Base-by-base conservation (phyloP, 306 rosid genomes). In the Herpetospermum pedunculosum region DNA sequence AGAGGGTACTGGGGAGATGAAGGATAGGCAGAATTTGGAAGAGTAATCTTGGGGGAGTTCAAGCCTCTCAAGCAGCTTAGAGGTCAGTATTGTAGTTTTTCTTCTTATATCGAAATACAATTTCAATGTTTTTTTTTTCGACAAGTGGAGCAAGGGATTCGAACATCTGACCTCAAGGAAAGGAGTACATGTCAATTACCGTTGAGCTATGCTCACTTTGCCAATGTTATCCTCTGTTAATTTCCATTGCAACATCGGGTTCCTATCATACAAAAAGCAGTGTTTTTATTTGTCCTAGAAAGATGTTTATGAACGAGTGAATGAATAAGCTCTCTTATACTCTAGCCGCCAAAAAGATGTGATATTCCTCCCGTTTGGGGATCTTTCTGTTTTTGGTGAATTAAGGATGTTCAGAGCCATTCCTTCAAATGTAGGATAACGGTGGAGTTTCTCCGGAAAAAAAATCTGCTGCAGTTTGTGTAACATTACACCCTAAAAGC, bases 351-450 rank as follows among this genome's bases (percentile, higher is more conserved):
- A 30, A 30, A n/a, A n/a, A 37, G 14, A 65, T 2, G 11, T 5
- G 30, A 40, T n/a, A n/a, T 38, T 65, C 50, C 32, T 35, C 5
- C 38, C 11, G 29, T 9, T 23, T 65, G 10, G 72, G 72, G n/a
- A 65, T 65, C 49, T 65, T 65, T 65, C 50, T 65, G 72, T 65
- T 65, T 65, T 65, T 65, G 49, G 72, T 8, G 72, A 38, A 65
- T 65, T 38, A 12, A 38, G 6, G 30, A 65, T 64, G 70, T 35
- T 65, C 30, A 37, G 32, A 38, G 49, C 30, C 18, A 63, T 38
- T 65, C 32, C 50, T 38, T 65, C 40, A 8, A 34, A 37, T 19
- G 11, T 65, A 3, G 47, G 25, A 34, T 30, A 32, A 35, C 47
- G 10, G 1, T n/a, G 47, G 73, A 68, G 14, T 23, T 67, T 14